phyloP scores from a whole-genome alignment of 225 moss, liverwort and hornwort genomes.

The Ulota crispa region DNA sequence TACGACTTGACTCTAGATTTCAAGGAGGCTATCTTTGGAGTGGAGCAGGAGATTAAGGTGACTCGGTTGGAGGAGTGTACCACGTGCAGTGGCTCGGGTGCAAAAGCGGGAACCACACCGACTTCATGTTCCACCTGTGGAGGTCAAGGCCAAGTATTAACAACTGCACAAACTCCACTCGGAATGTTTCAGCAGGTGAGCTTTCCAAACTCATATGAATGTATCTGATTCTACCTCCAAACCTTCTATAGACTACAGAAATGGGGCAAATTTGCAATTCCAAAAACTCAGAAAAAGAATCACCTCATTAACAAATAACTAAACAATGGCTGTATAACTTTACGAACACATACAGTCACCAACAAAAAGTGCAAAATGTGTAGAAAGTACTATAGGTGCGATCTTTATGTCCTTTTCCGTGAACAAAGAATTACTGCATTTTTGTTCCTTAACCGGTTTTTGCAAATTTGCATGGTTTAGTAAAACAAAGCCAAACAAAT shows the following conservation, averaged over 20 bases:
- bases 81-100: conserved; percentile 84
- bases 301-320: not conserved
- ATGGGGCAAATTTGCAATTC: not conserved
- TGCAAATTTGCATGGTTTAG: not conserved
- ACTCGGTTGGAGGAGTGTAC: conserved; percentile 79
- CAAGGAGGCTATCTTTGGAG: conserved; percentile 84
- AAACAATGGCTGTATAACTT: not conserved
- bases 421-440: not conserved
- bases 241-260: too few relatives aligned
- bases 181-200: conserved; percentile 92
- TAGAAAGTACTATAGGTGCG: not conserved
- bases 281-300: not conserved
- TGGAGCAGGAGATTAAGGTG: conserved; percentile 90
- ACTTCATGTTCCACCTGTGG: conserved; percentile 74
- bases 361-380: not conserved
- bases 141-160: conserved; percentile 93
- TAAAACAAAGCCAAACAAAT: too few relatives aligned
- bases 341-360: not conserved
- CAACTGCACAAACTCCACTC: conserved; percentile 87
- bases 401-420: not conserved
- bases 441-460: not conserved
- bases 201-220: not conserved
- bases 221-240: too few relatives aligned
- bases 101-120: conserved; percentile 77
- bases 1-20: conserved; percentile 81